Base-by-base conservation (phyloP, 495 filamentous ascomycete genomes). In the Aspergillus egyptiacus region DNA sequence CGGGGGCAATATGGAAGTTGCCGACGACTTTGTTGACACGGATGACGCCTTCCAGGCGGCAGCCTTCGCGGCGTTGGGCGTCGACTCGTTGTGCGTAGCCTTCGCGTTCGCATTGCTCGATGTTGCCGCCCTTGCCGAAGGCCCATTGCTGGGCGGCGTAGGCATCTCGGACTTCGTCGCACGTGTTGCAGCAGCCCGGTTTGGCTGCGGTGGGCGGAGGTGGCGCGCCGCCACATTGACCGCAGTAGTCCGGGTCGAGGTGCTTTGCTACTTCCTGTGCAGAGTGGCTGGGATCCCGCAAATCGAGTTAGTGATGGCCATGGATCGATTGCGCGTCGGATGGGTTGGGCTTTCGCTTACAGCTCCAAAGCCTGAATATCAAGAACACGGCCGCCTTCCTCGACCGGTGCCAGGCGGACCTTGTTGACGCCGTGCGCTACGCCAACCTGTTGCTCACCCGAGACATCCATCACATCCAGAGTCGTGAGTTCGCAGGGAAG, bases 381-480 rank as follows among this genome's bases (percentile, higher is more conserved):
- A 46, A 96, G 84, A 33, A 84, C 84, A n/a, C 73, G 70, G 30
- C 89, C 83, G 20, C 91, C 94, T 60, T 95, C 85, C 6, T 73
- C 72, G 44, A 67, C 69, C 1, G 88, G 73, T 31, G 80, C 71
- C 30, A 98, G 74, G 52, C 93, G 82, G 34, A 95, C 86, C 64
- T 96, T 96, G 62, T 78, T 84, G 51, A 98, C 80, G 20, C 93
- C 93, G 62, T 97, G 91, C 60, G 85, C 81, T 46, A 98, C 86
- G 33, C 93, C 94, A 40, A 85, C 83, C 62, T 98, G 93, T 62
- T 96, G 85, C 65, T 98, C 93, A 33, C 93, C 93, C 11, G 87
- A 94, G 9, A 98, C 91, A 67, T 98, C 93, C 93, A 98, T 97
- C 30, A 98, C 91, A 63, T 98, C 93, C 54, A 98, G 81, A 13